Conservation (phyloP, 352 stramenopile genomes). For the Phytophthora brassicae region DNA sequence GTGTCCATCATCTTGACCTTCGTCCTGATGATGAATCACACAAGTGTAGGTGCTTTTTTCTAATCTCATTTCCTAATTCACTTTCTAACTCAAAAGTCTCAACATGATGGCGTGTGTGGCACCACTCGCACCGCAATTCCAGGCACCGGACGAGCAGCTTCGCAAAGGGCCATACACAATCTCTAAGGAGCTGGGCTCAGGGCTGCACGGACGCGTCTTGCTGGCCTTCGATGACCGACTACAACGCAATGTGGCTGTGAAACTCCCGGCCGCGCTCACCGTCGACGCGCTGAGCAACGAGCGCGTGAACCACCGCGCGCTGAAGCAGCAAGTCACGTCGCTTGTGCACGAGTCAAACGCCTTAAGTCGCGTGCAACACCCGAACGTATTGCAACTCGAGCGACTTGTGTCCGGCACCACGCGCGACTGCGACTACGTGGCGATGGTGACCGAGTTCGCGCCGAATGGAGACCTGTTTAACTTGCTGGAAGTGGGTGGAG, state of each 20-base stretch:
- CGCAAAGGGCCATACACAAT: slow-evolving; percentile 49
- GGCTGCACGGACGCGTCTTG: slow-evolving; percentile 65
- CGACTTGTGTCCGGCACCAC: slow-evolving; percentile 47
- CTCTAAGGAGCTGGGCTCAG: slow-evolving; percentile 58
- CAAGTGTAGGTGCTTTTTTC: too few species aligned
- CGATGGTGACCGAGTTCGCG: slow-evolving; percentile 80
- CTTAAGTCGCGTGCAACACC: slow-evolving; percentile 53
- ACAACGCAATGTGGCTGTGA: slow-evolving; percentile 65
- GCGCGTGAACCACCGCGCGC: slow-evolving; percentile 32
- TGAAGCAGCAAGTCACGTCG: slow-evolving; percentile 67
- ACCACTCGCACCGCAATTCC: slow-evolving; percentile 1
- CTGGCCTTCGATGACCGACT: slow-evolving; percentile 52
- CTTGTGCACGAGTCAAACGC: slow-evolving; percentile 67
- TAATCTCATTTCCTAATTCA: slow-evolving; percentile 21
- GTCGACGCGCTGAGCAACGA: slow-evolving; percentile 13
- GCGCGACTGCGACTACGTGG: slow-evolving; percentile 48
- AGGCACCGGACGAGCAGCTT: slow-evolving; percentile 1
- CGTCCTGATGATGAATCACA: slow-evolving; percentile 26
- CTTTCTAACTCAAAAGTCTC: not conserved
- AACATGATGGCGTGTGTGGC: slow-evolving; percentile 33
- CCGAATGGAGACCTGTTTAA: slow-evolving; percentile 85
- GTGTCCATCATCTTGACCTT: slow-evolving; percentile 19
- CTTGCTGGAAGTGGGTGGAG: slow-evolving; percentile 66
- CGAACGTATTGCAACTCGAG: slow-evolving; percentile 57
- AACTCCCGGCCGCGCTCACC: slow-evolving; percentile 58